Percentiles rank a stretch among this genome's conserved stretches.
These are phyloP conservation scores for Nidularia pulvinata DNA, from an alignment of 768 basidiomycete species.

Conservation along the genomic window DNA sequence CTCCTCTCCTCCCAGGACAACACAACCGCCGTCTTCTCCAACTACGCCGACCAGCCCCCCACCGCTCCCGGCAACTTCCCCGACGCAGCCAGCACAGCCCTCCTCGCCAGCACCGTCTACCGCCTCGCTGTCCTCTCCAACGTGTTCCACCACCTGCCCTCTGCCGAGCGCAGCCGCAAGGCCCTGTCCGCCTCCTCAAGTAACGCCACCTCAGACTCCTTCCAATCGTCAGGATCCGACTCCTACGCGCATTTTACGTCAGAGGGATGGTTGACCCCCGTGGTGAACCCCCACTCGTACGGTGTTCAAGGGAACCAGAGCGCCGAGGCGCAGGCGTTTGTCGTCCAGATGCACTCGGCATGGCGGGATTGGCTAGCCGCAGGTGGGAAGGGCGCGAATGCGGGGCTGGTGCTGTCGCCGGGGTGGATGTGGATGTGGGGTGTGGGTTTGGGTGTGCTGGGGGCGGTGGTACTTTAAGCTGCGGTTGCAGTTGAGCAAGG, in stretches of 20 bases:
- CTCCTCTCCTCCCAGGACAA: constrained; percentile 28
- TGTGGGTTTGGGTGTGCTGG: neutral
- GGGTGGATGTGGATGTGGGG: constrained; percentile 2
- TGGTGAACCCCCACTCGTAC: constrained; percentile 70
- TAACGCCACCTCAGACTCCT: constrained; percentile 6
- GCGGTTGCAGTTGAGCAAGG: neutral
- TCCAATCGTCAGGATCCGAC: neutral
- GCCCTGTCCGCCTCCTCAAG: constrained; percentile 25
- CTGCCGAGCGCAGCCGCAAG: constrained; percentile 57
- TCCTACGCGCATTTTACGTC: constrained; percentile 46
- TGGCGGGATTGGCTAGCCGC: constrained; percentile 71
- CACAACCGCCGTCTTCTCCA: constrained; percentile 52
- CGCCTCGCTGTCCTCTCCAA: constrained; percentile 58
- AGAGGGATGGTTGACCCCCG: constrained; percentile 71
- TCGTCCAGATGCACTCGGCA: constrained; percentile 72
- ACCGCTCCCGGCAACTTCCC: constrained; percentile 50
- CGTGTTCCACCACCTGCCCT: constrained; percentile 46
- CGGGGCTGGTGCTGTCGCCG: constrained; percentile 9
- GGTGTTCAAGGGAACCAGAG: constrained; percentile 47
- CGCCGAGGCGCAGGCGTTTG: constrained; percentile 82
- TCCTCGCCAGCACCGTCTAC: constrained; percentile 79
- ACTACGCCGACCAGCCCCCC: constrained; percentile 61
- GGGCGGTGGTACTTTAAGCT: neutral
- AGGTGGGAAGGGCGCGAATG: constrained; percentile 52
- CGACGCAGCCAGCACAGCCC: constrained; percentile 72